Base-by-base conservation (phyloP, 495 filamentous ascomycete genomes). In the Penicillium riverlandense region DNA sequence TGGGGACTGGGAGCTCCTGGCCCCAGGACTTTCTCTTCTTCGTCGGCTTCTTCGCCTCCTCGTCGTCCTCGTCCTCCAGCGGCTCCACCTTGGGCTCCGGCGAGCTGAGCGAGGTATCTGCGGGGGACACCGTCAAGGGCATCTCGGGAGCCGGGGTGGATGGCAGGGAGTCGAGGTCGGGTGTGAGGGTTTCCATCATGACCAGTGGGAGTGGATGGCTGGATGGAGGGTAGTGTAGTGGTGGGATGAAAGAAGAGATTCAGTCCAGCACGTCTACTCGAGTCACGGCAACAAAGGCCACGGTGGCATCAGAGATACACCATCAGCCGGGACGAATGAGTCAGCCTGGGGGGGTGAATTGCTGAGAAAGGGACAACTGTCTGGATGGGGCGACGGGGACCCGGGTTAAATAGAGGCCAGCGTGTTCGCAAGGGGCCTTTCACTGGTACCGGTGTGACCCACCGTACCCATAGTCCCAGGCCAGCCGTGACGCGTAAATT, bases 11-110 rank as follows among this genome's bases (percentile, higher is more conserved):
- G 37, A 98, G 82, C 69, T 94, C 86, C 69, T 98, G 92, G 52
- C 92, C 92, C 92, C 92, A 98, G 46, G 91, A 96, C 74, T 97
- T 98, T 64, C 92, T 77, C 78, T 98, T 98, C 82, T 96, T 97
- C 34, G 75, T 66, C 2, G 83, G 80, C 73, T 87, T 94, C 76
- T 85, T 89, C 53, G 88, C 83, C 6, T 71, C 75, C 4, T 38
- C 40, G 0, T 61, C 57, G 29, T 65, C 59, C 22, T 57, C 53
- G 31, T 64, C 62, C 11, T 57, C 47, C 37, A 55, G 32, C n/a
- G 32, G 37, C 22, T 50, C 38, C 9, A 55, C 49, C 14, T 65
- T 43, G 11, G 57, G 54, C 22, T 49, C 57, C 1, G 57, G 57
- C 6, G 57, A 47, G 27, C 58, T 52, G 28, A 74, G 44, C 2